Base-by-base conservation (phyloP, 2,329 filamentous ascomycete species). In the Penicillium sp. region DNA sequence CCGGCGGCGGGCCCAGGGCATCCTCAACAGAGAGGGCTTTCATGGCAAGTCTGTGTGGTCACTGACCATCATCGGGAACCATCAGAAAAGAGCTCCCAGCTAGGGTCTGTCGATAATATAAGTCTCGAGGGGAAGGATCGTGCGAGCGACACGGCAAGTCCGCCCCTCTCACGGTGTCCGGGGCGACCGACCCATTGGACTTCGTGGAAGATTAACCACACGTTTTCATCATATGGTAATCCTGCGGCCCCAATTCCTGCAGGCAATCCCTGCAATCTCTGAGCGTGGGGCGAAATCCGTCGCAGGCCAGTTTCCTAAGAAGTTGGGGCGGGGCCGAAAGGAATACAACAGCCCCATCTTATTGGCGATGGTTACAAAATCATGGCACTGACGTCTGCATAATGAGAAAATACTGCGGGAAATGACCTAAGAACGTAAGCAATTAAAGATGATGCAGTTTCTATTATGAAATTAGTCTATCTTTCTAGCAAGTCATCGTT, bases 1-100 rank as follows among this genome's bases (percentile, higher is more conserved):
- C 36, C 18, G 49, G 49, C 42, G 27, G 33, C 24, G 39, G 39
- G 20, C 39, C 42, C 13, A 42, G 39, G 5, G 29, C 17, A 29
- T 42, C 39, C 10, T 42, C 39, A 42, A 42, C 39, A 20, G 39
- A 17, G 7, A 27, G 39, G 17, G 29, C 12, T 6, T 17, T 13
- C 39, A 42, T 42, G 39, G 7, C 26, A 29, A 20, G 2, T 30
- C 24, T n/a, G 15, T 42, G 15, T 15, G 6, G 8, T 12, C 39
- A 42, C 15, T 30, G 8, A 21, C 23, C 24, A 27, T 29, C 15
- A 37, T 23, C 23, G 3, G 2, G 3, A 6, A 3, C 3, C 13
- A 10, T 26, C n/a, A 40, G 2, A 3, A 17, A n/a, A n/a, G 17
- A 7, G 7, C n/a, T 26, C 9, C 17, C 17, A 10, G 4, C 4